Evolutionary conservation across 2,329 filamentous ascomycete species (phyloP).

Genomic region (Apiospora hydei): DNA sequence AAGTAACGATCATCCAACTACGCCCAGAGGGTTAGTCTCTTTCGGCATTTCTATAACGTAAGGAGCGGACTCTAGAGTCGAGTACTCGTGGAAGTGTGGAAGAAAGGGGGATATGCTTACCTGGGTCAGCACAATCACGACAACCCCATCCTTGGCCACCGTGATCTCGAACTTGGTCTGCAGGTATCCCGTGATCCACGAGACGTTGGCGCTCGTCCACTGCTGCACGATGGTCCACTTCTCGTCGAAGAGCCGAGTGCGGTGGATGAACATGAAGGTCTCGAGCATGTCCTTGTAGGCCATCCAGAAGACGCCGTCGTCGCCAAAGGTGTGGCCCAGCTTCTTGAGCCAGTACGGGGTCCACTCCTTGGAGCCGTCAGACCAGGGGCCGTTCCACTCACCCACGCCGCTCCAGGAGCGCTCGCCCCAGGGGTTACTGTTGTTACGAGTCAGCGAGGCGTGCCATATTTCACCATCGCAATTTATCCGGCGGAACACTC

Average conservation of each 20-base stretch:
- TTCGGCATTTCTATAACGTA: too few species aligned
- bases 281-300: conserved; percentile 52
- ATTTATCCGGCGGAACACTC: too few species aligned
- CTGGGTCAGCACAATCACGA: conserved; percentile 53
- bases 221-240: conserved; percentile 54
- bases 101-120: conserved; percentile 25
- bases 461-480: too few species aligned
- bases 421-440: conserved; percentile 76
- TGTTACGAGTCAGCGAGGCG: too few species aligned
- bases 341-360: conserved; percentile 75
- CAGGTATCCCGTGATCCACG: conserved; percentile 54
- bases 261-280: conserved; percentile 52
- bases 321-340: conserved; percentile 70
- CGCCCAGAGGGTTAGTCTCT: conserved; percentile 9
- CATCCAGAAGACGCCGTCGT: conserved; percentile 67
- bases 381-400: conserved; percentile 78
- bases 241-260: conserved; percentile 55
- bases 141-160: conserved; percentile 49
- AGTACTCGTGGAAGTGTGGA: too few species aligned
- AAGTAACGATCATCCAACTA: conserved; percentile 57
- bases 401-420: conserved; percentile 48
- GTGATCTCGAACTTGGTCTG: conserved; percentile 53
- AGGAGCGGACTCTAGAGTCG: too few species aligned
- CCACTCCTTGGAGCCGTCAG: conserved; percentile 77
- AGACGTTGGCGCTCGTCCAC: conserved; percentile 52